These are phyloP conservation scores for Sonneratia caseolaris DNA, from an alignment of 345 rosid species.

Conservation along the genomic window DNA sequence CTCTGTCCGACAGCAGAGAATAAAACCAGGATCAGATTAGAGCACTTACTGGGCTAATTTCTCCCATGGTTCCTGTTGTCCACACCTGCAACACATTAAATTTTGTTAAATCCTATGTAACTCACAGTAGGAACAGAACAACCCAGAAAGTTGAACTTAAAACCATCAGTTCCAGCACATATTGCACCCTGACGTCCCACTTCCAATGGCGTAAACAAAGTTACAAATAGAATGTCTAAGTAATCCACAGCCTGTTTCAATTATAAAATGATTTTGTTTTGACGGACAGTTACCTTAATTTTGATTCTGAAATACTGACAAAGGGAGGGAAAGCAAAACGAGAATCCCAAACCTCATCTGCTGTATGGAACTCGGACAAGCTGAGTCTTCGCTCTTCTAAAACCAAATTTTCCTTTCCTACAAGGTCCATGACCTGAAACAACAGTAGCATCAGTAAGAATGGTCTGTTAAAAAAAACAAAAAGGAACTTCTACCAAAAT, in stretches of 20 bases:
- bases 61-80: constrained; percentile 96
- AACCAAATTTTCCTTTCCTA: constrained; percentile 48
- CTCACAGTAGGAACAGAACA: neutral
- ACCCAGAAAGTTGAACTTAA: neutral
- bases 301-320: neutral
- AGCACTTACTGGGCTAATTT: constrained; percentile 57
- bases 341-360: constrained; percentile 56
- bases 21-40: neutral
- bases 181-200: neutral
- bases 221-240: neutral
- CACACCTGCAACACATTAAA: constrained; percentile 45
- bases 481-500: neutral
- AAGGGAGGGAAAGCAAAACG: neutral
- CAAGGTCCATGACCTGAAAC: constrained; percentile 74
- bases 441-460: neutral
- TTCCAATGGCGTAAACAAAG: neutral
- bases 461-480: neutral
- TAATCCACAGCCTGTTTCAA: neutral
- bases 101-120: neutral
- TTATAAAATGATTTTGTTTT: neutral
- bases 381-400: constrained; percentile 67
- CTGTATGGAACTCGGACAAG: constrained; percentile 77
- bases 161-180: neutral
- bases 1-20: neutral
- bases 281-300: neutral